Percentiles rank a stretch among this genome's conserved stretches.
phyloP scores from a whole-genome alignment of 257 asterid genomes.

The Marsdenia floribunda region DNA sequence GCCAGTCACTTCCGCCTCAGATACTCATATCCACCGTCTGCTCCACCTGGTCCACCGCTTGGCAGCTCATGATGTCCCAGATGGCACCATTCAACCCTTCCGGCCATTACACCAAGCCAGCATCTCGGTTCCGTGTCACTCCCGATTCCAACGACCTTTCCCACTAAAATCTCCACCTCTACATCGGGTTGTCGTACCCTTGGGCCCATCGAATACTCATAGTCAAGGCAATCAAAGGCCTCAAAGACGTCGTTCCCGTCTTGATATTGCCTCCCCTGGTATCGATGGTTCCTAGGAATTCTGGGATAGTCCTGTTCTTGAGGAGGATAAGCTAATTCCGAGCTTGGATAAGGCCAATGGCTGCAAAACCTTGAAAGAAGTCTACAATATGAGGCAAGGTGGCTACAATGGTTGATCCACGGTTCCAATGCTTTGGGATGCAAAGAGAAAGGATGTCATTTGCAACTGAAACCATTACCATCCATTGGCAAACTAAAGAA shows the following conservation, averaged over 20 bases:
- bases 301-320: conserved; percentile 14
- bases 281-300: conserved; percentile 82
- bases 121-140: conserved; percentile 65
- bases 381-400: conserved; percentile 50
- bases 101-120: conserved; percentile 76
- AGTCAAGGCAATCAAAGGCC: conserved; percentile 89
- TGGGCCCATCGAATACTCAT: conserved; percentile 98
- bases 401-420: conserved; percentile 75
- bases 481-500: too few relatives aligned
- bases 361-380: conserved; percentile 62
- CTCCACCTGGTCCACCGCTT: conserved; percentile 75
- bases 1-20: conserved; percentile 83
- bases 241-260: conserved; percentile 52
- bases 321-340: conserved; percentile 29
- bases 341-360: conserved; percentile 60
- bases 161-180: conserved; percentile 62
- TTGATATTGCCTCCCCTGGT: conserved; percentile 78
- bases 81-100: conserved; percentile 85
- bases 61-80: conserved; percentile 99
- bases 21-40: conserved; percentile 95
- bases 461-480: too few relatives aligned
- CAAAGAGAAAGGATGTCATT: conserved; percentile 45
- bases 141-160: conserved; percentile 16
- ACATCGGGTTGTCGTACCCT: conserved; percentile 91
- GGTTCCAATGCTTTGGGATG: conserved; percentile 95